Percentiles rank a stretch among this genome's conserved stretches.
Conservation (phyloP, 2,329 filamentous ascomycete species). For the Fonsecaea erecta region DNA sequence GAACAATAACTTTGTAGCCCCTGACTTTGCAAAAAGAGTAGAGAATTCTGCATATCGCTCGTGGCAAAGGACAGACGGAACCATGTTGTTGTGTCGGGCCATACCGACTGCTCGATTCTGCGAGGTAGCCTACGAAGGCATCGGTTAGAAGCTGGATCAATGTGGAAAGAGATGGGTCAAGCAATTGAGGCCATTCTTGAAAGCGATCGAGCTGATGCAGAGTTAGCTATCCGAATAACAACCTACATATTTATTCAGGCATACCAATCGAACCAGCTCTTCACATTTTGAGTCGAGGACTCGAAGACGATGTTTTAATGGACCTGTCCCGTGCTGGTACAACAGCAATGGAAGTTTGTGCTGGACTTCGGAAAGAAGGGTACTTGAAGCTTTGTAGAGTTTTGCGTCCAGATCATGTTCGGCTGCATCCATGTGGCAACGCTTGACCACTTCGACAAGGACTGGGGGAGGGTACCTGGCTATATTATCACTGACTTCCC, state of each 20-base stretch:
- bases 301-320: constrained; percentile 14
- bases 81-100: constrained; percentile 41
- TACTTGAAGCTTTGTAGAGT: constrained; percentile 52
- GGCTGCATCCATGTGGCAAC: constrained; percentile 49
- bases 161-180: constrained; percentile 79
- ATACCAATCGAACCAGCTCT: constrained; percentile 35
- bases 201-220: constrained; percentile 73
- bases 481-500: not conserved
- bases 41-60: constrained; percentile 76
- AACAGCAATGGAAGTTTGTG: constrained; percentile 49
- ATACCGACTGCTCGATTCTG: constrained; percentile 37
- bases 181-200: constrained; percentile 90
- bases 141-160: constrained; percentile 76
- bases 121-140: constrained; percentile 64
- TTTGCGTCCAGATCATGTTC: constrained; percentile 51
- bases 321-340: constrained; percentile 33
- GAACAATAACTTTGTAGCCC: constrained; percentile 87
- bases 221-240: constrained; percentile 18
- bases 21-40: constrained; percentile 95
- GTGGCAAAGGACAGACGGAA: constrained; percentile 58
- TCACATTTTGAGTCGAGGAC: constrained; percentile 22
- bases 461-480: not conserved
- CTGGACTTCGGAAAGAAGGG: constrained; percentile 50
- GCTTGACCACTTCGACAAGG: not conserved
- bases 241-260: constrained; percentile 3